Evolutionary conservation across 768 basidiomycete genomes (phyloP).

Genomic region (Agrocybe pediades): DNA sequence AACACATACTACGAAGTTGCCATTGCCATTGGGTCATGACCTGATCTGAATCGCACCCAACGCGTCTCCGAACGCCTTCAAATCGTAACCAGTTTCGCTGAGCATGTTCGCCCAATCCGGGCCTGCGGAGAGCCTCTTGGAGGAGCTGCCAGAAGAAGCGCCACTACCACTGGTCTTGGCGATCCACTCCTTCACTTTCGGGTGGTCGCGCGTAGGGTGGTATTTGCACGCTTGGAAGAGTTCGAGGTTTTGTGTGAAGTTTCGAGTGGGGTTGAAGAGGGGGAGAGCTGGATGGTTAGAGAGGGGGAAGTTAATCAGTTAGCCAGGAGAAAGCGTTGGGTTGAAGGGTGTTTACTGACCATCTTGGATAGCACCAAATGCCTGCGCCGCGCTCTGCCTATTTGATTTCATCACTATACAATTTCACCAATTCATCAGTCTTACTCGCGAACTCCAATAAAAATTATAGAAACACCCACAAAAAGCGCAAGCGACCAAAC

Average conservation of each 20-base stretch:
- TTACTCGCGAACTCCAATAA: neutral
- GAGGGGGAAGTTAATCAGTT: neutral
- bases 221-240: constrained; percentile 44
- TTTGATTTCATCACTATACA: constrained; percentile 48
- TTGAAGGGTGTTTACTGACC: too few species aligned
- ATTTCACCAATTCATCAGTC: constrained; percentile 5
- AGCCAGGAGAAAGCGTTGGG: neutral
- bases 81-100: constrained; percentile 25
- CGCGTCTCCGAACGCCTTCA: constrained; percentile 24
- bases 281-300: constrained; percentile 42
- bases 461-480: constrained; percentile 34
- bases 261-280: constrained; percentile 50
- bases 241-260: constrained; percentile 49
- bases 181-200: constrained; percentile 41
- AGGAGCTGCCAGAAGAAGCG: neutral
- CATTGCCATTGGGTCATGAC: too few species aligned
- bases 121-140: neutral
- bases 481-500: constrained; percentile 53
- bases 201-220: constrained; percentile 39
- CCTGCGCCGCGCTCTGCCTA: constrained; percentile 38
- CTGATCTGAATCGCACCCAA: constrained; percentile 19
- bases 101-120: constrained; percentile 14
- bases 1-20: too few species aligned
- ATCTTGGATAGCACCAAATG: constrained; percentile 40
- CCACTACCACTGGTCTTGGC: neutral